Percentiles rank a stretch among this genome's conserved stretches.
Conservation (phyloP, 2,329 filamentous ascomycete genomes). For the Venturiaceae sp. region DNA sequence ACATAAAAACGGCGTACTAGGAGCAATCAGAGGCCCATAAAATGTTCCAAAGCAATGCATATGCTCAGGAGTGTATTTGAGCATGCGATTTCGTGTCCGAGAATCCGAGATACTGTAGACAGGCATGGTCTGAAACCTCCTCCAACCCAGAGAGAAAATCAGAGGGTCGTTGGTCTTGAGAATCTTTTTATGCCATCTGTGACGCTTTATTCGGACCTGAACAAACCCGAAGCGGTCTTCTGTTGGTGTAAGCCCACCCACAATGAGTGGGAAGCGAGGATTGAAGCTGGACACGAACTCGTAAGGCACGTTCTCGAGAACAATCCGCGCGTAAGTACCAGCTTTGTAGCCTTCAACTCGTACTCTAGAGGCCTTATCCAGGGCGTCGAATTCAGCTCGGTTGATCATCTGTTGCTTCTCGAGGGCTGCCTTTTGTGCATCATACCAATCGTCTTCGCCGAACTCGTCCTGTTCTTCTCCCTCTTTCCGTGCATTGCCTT, state of each 20-base stretch:
- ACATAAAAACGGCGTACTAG: slow-evolving; percentile 91
- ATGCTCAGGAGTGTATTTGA: slow-evolving; percentile 98
- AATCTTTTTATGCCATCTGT: slow-evolving; percentile 99
- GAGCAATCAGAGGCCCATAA: slow-evolving; percentile 88
- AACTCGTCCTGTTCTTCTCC: slow-evolving; percentile 69
- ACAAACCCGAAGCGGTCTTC: slow-evolving; percentile 95
- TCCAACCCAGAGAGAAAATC: slow-evolving; percentile 94
- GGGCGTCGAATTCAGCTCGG: slow-evolving; percentile 77
- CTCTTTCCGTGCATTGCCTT: slow-evolving; percentile 64
- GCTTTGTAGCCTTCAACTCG: slow-evolving; percentile 85
- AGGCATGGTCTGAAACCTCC: slow-evolving; percentile 84
- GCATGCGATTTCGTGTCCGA: slow-evolving; percentile 87
- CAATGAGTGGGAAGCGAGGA: slow-evolving; percentile 70
- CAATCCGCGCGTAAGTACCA: slow-evolving; percentile 85
- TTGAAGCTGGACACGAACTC: slow-evolving; percentile 84
- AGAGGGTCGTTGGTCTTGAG: slow-evolving; percentile 96
- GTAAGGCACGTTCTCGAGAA: slow-evolving; percentile 78
- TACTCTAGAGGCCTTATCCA: slow-evolving; percentile 75
- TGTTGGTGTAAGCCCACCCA: slow-evolving; percentile 85
- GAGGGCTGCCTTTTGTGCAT: slow-evolving; percentile 86
- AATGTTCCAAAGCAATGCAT: slow-evolving; percentile 98
- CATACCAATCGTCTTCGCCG: slow-evolving; percentile 98
- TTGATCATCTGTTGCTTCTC: slow-evolving; percentile 98
- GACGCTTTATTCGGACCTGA: slow-evolving; percentile 91
- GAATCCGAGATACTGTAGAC: slow-evolving; percentile 95